phyloP scores from a whole-genome alignment of 164 flowering plant species.

The Protea cynaroides region DNA sequence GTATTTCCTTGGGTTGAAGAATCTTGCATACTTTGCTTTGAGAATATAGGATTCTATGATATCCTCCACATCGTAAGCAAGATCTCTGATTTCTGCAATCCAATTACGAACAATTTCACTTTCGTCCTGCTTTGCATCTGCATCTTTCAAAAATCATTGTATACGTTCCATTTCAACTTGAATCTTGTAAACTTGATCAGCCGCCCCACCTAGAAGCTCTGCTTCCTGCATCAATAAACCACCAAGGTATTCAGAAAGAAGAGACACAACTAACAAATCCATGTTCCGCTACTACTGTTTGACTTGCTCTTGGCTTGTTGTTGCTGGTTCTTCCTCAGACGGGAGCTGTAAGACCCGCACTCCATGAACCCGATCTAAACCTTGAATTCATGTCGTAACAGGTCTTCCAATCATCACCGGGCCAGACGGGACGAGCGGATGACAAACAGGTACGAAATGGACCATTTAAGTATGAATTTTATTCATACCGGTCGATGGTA shows the following conservation, averaged over 20 bases:
- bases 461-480: too few species aligned
- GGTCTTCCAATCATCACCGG: too few species aligned
- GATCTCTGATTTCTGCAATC: background rate
- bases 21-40: background rate
- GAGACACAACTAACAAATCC: background rate
- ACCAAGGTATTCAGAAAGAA: background rate
- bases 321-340: too few species aligned
- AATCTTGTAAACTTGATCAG: background rate
- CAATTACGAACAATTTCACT: background rate
- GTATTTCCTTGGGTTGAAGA: too few species aligned
- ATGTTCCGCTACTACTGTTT: too few species aligned
- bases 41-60: background rate
- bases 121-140: background rate
- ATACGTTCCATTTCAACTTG: background rate
- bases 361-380: too few species aligned
- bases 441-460: too few species aligned
- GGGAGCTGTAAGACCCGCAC: too few species aligned
- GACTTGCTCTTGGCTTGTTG: too few species aligned
- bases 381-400: too few species aligned
- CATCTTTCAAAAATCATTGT: background rate
- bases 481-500: too few species aligned
- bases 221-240: background rate
- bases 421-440: too few species aligned
- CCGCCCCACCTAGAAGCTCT: background rate
- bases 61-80: constrained; percentile 5